phyloP scores from a whole-genome alignment of 106 monocot species.

The Amphibolis antarctica region DNA sequence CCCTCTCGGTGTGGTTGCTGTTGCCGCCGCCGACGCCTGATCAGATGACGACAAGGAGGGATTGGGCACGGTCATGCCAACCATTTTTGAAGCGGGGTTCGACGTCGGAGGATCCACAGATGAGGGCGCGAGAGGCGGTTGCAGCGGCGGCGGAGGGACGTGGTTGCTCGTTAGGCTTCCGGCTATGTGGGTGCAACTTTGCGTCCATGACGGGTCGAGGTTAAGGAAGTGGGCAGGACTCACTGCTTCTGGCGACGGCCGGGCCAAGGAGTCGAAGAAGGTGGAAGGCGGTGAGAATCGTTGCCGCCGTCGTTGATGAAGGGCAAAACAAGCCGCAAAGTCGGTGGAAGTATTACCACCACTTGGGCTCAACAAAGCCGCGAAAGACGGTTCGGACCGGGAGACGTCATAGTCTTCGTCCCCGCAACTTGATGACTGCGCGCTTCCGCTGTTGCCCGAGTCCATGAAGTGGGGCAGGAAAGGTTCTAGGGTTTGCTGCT shows the following conservation, averaged over 20 bases:
- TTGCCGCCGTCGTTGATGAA: neutral
- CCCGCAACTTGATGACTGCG: constrained; percentile 63
- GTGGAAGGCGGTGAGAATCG: neutral
- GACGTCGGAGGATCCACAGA: neutral
- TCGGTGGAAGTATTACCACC: neutral
- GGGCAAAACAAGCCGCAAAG: neutral
- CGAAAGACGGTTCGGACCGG: constrained; percentile 4
- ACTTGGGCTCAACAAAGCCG: neutral
- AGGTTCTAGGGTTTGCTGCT: neutral
- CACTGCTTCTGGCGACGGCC: neutral
- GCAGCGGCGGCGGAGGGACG: neutral
- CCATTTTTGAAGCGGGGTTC: neutral
- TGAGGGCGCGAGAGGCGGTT: neutral
- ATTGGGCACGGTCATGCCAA: neutral
- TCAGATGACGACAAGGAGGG: constrained; percentile 26
- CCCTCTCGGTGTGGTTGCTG: neutral
- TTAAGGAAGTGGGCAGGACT: neutral
- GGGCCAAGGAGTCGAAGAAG: constrained; percentile 8
- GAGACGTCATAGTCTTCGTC: constrained; percentile 69
- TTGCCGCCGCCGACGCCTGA: constrained; percentile 18
- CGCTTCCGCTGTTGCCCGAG: constrained; percentile 47
- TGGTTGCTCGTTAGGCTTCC: neutral
- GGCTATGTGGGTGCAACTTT: constrained; percentile 9
- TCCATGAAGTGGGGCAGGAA: constrained; percentile 21
- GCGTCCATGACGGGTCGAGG: constrained; percentile 8